Percentiles rank a stretch among this genome's conserved stretches.
phyloP scores from a whole-genome alignment of 805 yeast genomes.

The Nakazawaea anatomiae region DNA sequence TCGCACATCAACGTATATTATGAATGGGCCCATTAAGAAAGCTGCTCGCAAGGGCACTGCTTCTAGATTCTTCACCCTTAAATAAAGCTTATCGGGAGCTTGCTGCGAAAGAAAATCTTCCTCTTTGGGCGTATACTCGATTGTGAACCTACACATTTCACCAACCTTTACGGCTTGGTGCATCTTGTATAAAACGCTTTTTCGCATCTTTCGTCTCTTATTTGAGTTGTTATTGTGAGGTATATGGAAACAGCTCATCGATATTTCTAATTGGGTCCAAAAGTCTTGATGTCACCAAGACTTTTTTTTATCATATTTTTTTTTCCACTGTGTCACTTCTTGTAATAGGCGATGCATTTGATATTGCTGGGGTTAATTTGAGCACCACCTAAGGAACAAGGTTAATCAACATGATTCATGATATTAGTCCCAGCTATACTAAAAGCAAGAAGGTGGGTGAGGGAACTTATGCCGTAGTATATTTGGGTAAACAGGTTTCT shows the following conservation, averaged over 20 bases:
- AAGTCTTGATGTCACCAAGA: neutral
- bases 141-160: constrained; percentile 48
- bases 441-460: constrained; percentile 90
- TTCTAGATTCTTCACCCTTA: constrained; percentile 67
- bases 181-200: constrained; percentile 8
- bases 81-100: constrained; percentile 29
- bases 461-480: constrained; percentile 98
- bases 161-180: constrained; percentile 45
- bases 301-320: neutral
- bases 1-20: constrained; percentile 76
- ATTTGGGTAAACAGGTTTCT: constrained; percentile 62
- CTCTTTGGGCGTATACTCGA: constrained; percentile 40
- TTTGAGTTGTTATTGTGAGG: neutral
- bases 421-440: constrained; percentile 19
- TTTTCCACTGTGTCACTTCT: neutral
- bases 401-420: neutral
- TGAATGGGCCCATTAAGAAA: constrained; percentile 83
- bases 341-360: neutral
- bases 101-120: constrained; percentile 8
- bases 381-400: neutral
- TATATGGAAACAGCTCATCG: neutral
- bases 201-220: neutral
- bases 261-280: neutral
- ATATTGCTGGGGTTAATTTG: neutral
- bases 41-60: constrained; percentile 73